phyloP scores from a whole-genome alignment of 2,329 filamentous ascomycete species.

The Verticillium isaacii region DNA sequence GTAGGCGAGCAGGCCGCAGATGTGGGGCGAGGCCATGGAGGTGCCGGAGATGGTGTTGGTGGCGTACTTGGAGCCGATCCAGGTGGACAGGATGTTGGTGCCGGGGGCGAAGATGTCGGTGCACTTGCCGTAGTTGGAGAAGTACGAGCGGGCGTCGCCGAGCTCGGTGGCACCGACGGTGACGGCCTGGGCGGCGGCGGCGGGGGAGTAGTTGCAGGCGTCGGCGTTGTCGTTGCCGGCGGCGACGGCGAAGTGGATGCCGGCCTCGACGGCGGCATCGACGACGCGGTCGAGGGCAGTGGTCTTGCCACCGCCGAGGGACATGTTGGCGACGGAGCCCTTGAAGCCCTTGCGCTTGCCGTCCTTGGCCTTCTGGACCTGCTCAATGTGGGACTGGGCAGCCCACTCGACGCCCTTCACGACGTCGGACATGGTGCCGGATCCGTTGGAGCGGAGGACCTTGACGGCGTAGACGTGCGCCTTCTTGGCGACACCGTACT shows the following conservation, averaged over 20 bases:
- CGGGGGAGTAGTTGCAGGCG: conserved; percentile 98
- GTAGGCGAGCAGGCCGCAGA: conserved; percentile 95
- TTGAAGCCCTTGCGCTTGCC: conserved; percentile 97
- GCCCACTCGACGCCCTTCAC: conserved; percentile 98
- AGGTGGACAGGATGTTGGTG: conserved; percentile 94
- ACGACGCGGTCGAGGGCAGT: conserved; percentile 85
- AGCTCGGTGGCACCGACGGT: conserved; percentile 95
- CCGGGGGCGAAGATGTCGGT: conserved; percentile 98
- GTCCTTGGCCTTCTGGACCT: conserved; percentile 73
- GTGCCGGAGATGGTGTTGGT: conserved; percentile 99
- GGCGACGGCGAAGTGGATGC: conserved; percentile 96
- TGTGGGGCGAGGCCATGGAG: conserved; percentile 97
- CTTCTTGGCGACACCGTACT: conserved; percentile 99
- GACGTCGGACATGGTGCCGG: conserved; percentile 97
- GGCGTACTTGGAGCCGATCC: conserved; percentile 94
- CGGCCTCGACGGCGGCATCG: conserved; percentile 85
- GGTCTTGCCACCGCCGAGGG: conserved; percentile 95
- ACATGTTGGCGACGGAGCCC: conserved; percentile 99
- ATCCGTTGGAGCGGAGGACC: conserved; percentile 95
- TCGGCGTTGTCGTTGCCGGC: conserved; percentile 98
- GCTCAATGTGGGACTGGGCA: conserved; percentile 70
- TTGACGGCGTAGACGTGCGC: conserved; percentile 95
- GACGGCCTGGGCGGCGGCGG: conserved; percentile 83
- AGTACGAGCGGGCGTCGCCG: conserved; percentile 94
- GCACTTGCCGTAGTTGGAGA: conserved; percentile 99